A percentile compares a stretch with the other conserved stretches of the same genome.
Evolutionary conservation across 23 red algal genomes (phyloP).

Genomic region (Gracilaria vermiculophylla): DNA sequence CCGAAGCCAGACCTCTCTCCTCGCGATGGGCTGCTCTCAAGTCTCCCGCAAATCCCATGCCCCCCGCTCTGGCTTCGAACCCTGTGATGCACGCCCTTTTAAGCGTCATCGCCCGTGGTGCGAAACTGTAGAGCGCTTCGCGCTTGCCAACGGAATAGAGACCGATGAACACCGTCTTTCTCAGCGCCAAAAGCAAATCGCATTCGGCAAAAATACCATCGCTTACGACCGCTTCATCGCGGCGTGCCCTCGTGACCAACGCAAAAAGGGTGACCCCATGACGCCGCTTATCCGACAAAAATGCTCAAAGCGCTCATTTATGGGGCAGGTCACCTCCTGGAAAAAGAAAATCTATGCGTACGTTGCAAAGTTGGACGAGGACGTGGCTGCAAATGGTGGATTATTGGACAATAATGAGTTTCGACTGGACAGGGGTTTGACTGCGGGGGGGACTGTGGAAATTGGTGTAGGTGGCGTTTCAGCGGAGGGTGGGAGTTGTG

Average conservation of each 20-base stretch:
- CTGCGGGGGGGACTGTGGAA: background rate
- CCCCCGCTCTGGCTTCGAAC: background rate
- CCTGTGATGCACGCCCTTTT: background rate
- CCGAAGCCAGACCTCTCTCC: background rate
- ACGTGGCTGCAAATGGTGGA: background rate
- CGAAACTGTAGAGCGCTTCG: slow-evolving; percentile 18
- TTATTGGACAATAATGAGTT: background rate
- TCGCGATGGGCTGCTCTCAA: background rate
- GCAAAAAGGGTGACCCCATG: slow-evolving; percentile 61
- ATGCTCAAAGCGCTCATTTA: slow-evolving; percentile 62
- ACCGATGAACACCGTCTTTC: slow-evolving; percentile 50
- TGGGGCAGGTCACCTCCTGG: slow-evolving; percentile 60
- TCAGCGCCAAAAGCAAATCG: slow-evolving; percentile 85
- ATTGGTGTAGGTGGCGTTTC: too few species aligned
- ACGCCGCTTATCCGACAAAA: slow-evolving; percentile 50
- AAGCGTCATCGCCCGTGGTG: slow-evolving; percentile 39
- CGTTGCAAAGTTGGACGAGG: slow-evolving; percentile 31
- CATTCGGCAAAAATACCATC: slow-evolving; percentile 81
- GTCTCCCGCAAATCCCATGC: background rate
- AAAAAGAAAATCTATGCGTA: slow-evolving; percentile 60
- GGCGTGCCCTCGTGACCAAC: slow-evolving; percentile 24
- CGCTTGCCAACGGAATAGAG: slow-evolving; percentile 69
- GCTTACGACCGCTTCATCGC: slow-evolving; percentile 69
- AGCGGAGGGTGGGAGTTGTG: background rate
- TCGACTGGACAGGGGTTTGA: background rate